Evolutionary conservation across 306 rosid genomes (phyloP).

Genomic region (Gynostemma pentaphyllum): DNA sequence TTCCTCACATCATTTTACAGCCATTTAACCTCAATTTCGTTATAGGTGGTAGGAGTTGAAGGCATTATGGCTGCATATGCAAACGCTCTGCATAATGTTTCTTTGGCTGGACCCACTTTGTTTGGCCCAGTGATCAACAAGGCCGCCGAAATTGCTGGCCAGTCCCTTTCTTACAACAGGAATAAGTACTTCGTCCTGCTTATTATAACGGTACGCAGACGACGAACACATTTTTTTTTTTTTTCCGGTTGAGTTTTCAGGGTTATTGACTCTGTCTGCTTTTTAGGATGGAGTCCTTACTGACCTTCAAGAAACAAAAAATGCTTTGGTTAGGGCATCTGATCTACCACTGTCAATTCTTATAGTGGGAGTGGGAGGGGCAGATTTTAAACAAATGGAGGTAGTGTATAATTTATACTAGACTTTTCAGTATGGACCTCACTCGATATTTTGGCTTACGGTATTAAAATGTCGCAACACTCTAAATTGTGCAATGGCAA

Average conservation of each 20-base stretch:
- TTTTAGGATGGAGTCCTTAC: slow-evolving; percentile 78
- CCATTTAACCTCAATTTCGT: not conserved
- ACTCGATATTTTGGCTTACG: no score
- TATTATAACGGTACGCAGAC: slow-evolving; percentile 52
- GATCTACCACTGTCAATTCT: slow-evolving; percentile 82
- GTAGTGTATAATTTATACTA: slow-evolving; percentile 19
- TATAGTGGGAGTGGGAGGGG: slow-evolving; percentile 76
- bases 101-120: slow-evolving; percentile 72
- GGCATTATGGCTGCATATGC: slow-evolving; percentile 78
- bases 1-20: not conserved
- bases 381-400: slow-evolving; percentile 79
- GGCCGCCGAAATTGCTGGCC: slow-evolving; percentile 59
- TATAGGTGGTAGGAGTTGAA: slow-evolving; percentile 68
- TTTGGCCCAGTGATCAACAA: slow-evolving; percentile 67
- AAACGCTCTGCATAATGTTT: slow-evolving; percentile 36
- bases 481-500: slow-evolving; percentile 1
- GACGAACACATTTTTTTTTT: not conserved
- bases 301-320: slow-evolving; percentile 75
- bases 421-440: not conserved
- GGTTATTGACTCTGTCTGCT: slow-evolving; percentile 6
- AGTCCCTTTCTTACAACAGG: slow-evolving; percentile 27
- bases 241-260: no score
- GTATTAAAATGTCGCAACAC: not conserved
- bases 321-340: slow-evolving; percentile 71
- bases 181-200: slow-evolving; percentile 59